Conservation (phyloP, 805 yeast species). For the Lipomyces sp. region DNA sequence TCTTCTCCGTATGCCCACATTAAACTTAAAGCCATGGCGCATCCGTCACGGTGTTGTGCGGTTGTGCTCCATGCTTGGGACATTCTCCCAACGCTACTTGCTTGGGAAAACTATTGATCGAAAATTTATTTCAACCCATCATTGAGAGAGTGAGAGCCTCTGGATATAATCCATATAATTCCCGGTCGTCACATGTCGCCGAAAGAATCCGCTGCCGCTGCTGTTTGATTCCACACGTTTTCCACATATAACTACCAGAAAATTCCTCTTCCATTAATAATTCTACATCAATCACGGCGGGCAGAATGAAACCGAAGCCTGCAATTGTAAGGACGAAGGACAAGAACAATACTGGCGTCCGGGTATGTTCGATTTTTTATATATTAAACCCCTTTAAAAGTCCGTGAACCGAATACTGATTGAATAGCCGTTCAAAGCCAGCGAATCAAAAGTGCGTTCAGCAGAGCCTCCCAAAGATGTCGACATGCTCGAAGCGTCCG, state of each 20-base stretch:
- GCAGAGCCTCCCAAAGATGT: conserved; percentile 44
- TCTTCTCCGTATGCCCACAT: neutral
- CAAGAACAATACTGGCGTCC: conserved; percentile 12
- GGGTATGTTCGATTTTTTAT: conserved; percentile 12
- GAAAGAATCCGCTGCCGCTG: neutral
- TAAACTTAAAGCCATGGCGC: neutral
- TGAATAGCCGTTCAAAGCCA: conserved; percentile 43
- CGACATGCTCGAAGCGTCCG: conserved; percentile 38
- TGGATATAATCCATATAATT: neutral
- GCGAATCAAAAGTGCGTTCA: conserved; percentile 43
- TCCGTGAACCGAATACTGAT: conserved; percentile 13
- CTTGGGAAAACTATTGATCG: neutral
- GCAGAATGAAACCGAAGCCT: conserved; percentile 15
- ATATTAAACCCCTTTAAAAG: neutral
- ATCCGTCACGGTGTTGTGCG: neutral
- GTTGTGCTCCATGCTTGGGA: neutral
- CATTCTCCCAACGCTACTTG: neutral
- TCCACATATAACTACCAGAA: neutral
- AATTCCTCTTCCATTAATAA: neutral
- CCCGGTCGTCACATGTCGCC: neutral
- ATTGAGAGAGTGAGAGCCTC: too few relatives aligned
- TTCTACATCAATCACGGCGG: neutral
- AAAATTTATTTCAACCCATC: neutral
- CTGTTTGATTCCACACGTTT: neutral
- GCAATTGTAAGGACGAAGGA: conserved; percentile 22